Evolutionary conservation across 108 stramenopile genomes (phyloP).

Genomic region (Epithemia pelagica): DNA sequence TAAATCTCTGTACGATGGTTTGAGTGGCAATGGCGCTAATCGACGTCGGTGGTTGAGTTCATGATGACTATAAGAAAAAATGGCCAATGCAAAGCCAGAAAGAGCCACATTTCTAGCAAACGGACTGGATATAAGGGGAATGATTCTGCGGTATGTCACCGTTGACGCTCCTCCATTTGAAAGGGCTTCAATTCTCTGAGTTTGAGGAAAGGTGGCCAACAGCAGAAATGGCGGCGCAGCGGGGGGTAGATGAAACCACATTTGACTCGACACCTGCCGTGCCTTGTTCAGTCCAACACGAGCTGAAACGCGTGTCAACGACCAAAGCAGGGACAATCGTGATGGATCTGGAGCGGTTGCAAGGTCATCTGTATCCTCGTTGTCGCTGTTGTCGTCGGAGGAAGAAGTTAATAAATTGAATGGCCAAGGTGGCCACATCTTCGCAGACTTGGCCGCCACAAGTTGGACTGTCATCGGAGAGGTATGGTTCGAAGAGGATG

Average conservation of each 20-base stretch:
- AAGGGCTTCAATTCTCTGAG: conserved; percentile 13
- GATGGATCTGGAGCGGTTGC: conserved; percentile 12
- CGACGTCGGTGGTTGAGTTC: conserved; percentile 54
- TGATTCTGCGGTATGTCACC: background rate
- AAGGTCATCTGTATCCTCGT: background rate
- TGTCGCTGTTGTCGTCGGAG: background rate
- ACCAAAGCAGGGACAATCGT: conserved; percentile 14
- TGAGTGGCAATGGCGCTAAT: conserved; percentile 49
- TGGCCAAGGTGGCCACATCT: conserved; percentile 51
- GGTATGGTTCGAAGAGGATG: too few species aligned
- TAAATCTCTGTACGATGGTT: conserved; percentile 26
- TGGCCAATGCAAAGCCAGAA: conserved; percentile 34
- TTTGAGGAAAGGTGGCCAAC: conserved; percentile 41
- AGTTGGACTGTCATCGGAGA: too few species aligned
- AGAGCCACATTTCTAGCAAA: conserved; percentile 30
- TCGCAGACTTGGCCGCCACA: background rate
- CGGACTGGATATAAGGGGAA: conserved; percentile 29
- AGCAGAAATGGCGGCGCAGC: conserved; percentile 58
- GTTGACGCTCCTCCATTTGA: conserved; percentile 17
- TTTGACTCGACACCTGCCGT: conserved; percentile 38
- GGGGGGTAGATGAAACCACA: conserved; percentile 77
- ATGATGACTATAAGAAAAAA: conserved; percentile 64
- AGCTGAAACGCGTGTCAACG: conserved; percentile 16
- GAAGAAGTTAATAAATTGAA: conserved; percentile 25
- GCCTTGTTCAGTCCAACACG: conserved; percentile 20